Evolutionary conservation across 1,284 basidiomycete genomes (phyloP).

Genomic region (Peniophora sp.): DNA sequence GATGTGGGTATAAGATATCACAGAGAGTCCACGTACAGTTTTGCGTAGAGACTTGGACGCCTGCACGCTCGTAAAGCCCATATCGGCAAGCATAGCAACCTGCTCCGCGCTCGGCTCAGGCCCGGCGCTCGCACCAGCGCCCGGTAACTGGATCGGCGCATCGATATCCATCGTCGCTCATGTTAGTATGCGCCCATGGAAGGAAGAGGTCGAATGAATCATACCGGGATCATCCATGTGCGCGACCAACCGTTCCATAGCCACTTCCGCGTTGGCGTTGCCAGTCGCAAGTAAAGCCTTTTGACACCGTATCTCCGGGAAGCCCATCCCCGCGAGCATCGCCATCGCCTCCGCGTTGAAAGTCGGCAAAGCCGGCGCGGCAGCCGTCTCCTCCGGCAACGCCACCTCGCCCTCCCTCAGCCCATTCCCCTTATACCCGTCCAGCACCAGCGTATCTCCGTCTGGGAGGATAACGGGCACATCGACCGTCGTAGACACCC

Average conservation of each 20-base stretch:
- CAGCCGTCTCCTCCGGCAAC: slow-evolving; percentile 46
- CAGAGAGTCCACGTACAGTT: slow-evolving; percentile 46
- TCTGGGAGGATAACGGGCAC: slow-evolving; percentile 39
- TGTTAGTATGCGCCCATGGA: no score
- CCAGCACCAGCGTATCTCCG: slow-evolving; percentile 56
- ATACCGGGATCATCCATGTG: slow-evolving; percentile 93
- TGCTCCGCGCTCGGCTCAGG: slow-evolving; percentile 63
- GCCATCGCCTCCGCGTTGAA: slow-evolving; percentile 72
- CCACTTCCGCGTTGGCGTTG: slow-evolving; percentile 68
- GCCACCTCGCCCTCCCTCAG: slow-evolving; percentile 69
- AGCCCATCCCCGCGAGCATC: slow-evolving; percentile 83
- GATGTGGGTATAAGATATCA: slow-evolving; percentile 3
- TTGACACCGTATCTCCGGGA: slow-evolving; percentile 75
- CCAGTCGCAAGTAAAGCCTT: slow-evolving; percentile 89
- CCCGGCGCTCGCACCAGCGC: slow-evolving; percentile 18
- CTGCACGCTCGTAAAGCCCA: slow-evolving; percentile 88
- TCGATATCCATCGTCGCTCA: slow-evolving; percentile 65
- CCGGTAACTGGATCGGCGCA: slow-evolving; percentile 51
- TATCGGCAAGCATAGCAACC: slow-evolving; percentile 72
- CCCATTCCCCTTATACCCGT: slow-evolving; percentile 67
- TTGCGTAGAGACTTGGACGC: slow-evolving; percentile 84
- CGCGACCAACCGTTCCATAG: slow-evolving; percentile 93
- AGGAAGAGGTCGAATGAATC: slow-evolving; percentile 19
- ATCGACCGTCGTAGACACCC: slow-evolving; percentile 96
- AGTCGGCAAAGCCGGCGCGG: slow-evolving; percentile 35